phyloP scores from a whole-genome alignment of 1,284 basidiomycete species.

The Apiotrichum montevideense region DNA sequence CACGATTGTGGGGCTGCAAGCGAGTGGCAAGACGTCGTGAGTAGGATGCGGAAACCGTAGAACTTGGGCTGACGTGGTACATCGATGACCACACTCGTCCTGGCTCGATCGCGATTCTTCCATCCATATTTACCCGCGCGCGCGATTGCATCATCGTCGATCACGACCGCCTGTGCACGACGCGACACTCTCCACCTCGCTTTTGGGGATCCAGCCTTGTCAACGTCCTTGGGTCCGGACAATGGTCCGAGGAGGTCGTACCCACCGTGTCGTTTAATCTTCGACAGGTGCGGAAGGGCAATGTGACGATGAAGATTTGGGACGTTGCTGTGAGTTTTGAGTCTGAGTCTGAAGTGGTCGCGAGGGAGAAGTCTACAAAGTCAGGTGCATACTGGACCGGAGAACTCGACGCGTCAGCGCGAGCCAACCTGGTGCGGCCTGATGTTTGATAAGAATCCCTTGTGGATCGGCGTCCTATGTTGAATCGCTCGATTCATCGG shows the following conservation, averaged over 20 bases:
- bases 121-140: no score
- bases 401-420: no score
- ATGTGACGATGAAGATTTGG: slow-evolving; percentile 89
- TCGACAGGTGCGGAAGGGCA: slow-evolving; percentile 67
- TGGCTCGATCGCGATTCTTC: no score
- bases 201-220: slow-evolving; percentile 52
- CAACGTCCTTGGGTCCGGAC: slow-evolving; percentile 79
- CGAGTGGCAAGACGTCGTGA: slow-evolving; percentile 85
- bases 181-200: no score
- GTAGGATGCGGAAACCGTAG: slow-evolving; percentile 5
- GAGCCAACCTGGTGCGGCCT: neutral
- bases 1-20: slow-evolving; percentile 87
- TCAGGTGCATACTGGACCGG: no score
- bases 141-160: no score
- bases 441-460: neutral
- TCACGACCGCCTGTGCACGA: no score
- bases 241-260: slow-evolving; percentile 91
- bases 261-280: slow-evolving; percentile 87
- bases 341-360: no score
- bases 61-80: no score
- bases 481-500: neutral
- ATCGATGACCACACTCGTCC: no score
- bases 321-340: slow-evolving; percentile 62
- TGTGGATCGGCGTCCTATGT: no score
- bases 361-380: no score